A percentile compares a stretch with the other conserved stretches of the same genome.
phyloP scores from a whole-genome alignment of 495 filamentous ascomycete genomes.

The Chaetomium fimeti region DNA sequence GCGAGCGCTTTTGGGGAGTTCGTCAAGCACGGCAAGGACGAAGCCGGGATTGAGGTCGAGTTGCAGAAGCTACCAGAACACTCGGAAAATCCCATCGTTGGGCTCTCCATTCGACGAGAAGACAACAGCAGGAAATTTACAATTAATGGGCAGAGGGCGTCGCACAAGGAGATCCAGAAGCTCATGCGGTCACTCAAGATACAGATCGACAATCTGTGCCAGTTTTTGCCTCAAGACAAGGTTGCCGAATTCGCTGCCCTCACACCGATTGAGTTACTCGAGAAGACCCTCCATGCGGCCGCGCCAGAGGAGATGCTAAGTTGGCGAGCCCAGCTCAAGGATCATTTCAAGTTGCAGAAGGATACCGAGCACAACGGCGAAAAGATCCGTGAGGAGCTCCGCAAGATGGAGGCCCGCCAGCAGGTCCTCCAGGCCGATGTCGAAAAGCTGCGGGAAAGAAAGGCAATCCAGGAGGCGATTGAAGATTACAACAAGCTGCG shows the following conservation, averaged over 20 bases:
- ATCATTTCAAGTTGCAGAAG: constrained; percentile 66
- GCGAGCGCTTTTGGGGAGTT: constrained; percentile 84
- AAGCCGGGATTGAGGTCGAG: constrained; percentile 86
- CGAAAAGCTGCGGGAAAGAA: constrained; percentile 73
- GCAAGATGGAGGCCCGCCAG: constrained; percentile 69
- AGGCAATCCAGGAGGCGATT: constrained; percentile 63
- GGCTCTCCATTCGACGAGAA: constrained; percentile 72
- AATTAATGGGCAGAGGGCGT: constrained; percentile 60
- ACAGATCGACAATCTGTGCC: constrained; percentile 96
- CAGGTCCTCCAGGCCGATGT: constrained; percentile 78
- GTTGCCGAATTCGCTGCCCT: constrained; percentile 91
- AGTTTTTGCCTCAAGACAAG: constrained; percentile 95
- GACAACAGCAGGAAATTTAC: constrained; percentile 75
- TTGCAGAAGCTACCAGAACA: constrained; percentile 58
- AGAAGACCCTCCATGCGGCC: constrained; percentile 82
- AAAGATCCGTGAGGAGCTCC: constrained; percentile 59
- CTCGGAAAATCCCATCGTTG: constrained; percentile 66
- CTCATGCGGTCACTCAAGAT: constrained; percentile 72
- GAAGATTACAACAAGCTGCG: constrained; percentile 62
- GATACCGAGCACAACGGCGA: constrained; percentile 58
- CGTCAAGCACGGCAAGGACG: constrained; percentile 81
- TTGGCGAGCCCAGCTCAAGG: constrained; percentile 75
- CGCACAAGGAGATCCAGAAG: constrained; percentile 58
- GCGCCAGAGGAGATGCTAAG: constrained; percentile 74
- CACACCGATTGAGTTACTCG: constrained; percentile 78